Base-by-base conservation (phyloP, 345 rosid genomes). In the Salix brachista region DNA sequence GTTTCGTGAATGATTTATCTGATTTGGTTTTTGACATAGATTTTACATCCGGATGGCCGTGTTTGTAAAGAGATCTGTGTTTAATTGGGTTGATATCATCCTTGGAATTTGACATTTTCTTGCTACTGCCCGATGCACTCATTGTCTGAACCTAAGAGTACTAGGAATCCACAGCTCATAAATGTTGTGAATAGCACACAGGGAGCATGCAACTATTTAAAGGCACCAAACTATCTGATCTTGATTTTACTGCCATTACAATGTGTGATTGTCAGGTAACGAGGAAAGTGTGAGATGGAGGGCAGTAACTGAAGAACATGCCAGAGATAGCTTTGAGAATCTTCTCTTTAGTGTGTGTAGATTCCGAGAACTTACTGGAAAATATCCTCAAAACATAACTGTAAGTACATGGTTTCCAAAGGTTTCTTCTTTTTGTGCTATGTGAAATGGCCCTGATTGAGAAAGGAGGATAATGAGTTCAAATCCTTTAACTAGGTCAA, bases 261-360 rank as follows among this genome's bases (percentile, higher is more conserved):
- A 77, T 79, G 14, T 77, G 74, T 74, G 67, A 80, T 81, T 75
- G 28, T 54, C 78, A 95, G 99, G 93, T 46, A 91, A 89, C 65
- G 86, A 83, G 80, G 92, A 90, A 79, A 86, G 77, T 23, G 97
- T 95, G 78, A 87, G 88, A 83, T 82, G 83, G 81, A 88, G 99
- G 81, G 88, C 97, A 67, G 77, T 95, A 85, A 95, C 99, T 23
- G 99, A 95, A 85, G 99, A 95, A 78, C 93, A 95, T 84, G 98
- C 99, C 13, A 90, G 99, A 81, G 98, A 95, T 83, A 95, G 99
- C 87, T 90, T 93, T 81, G 99, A 95, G 88, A 95, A 95, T 88
- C 92, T 91, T 79, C 97, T 93, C 42, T 95, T 93, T 65, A 95
- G 96, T 32, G 87, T 95, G 0, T 95, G 99, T 78, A 85, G 99